These are phyloP conservation scores for Mortierella sp. DNA, from an alignment of 371 early-diverging fungal species.

Conservation along the genomic window DNA sequence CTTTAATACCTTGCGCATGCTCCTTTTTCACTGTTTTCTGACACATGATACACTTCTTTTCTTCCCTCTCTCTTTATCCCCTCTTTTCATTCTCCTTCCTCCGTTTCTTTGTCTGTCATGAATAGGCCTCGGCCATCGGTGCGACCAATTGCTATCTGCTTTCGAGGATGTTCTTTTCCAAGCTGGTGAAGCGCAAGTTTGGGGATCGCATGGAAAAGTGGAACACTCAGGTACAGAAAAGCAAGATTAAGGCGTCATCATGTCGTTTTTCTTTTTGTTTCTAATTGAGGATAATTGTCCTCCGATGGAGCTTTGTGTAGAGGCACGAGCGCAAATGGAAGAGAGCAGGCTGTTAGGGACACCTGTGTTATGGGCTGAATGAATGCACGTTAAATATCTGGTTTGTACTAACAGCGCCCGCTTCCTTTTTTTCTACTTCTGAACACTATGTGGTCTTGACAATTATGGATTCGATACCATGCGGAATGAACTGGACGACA, in stretches of 20 bases:
- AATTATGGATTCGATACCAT: not conserved
- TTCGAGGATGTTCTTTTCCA: slow-evolving; percentile 68
- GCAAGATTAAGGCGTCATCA: not conserved
- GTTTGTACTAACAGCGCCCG: slow-evolving; percentile 1
- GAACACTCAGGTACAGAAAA: slow-evolving; percentile 67
- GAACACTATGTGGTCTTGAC: not conserved
- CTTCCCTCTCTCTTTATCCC: not conserved
- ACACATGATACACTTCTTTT: slow-evolving; percentile 21
- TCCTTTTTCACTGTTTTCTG: not conserved
- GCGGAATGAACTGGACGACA: not conserved
- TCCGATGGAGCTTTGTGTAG: not conserved
- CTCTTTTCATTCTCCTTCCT: not conserved
- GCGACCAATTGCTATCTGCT: slow-evolving; percentile 71
- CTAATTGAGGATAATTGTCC: not conserved
- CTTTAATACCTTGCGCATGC: not conserved
- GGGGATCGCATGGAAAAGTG: slow-evolving; percentile 69
- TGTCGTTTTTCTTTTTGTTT: not conserved
- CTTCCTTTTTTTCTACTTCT: not conserved
- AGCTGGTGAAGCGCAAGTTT: slow-evolving; percentile 66
- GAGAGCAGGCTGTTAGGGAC: not conserved
- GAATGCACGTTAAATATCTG: slow-evolving; percentile 10
- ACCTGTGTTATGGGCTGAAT: not conserved
- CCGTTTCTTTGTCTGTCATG: not conserved
- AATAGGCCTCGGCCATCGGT: slow-evolving; percentile 66
- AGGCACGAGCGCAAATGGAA: not conserved